phyloP scores from a whole-genome alignment of 2,329 filamentous ascomycete species.

The Epichloe elymi region DNA sequence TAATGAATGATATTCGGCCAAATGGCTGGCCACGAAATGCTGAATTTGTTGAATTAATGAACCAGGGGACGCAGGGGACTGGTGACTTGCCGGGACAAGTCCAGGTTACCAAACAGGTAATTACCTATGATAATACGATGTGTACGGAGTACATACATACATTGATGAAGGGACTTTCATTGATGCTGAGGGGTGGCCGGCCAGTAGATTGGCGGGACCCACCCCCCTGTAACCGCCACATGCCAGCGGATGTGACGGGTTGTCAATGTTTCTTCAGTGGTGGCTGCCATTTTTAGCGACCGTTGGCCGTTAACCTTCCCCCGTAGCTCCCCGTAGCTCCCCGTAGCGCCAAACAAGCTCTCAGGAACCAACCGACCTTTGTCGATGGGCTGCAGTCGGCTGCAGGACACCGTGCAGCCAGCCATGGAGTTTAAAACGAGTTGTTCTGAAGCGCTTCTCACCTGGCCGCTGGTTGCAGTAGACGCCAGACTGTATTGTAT shows the following conservation, averaged over 20 bases:
- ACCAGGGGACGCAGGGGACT: too few species aligned
- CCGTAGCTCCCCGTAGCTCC: not conserved
- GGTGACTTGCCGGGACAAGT: too few species aligned
- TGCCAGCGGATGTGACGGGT: not conserved
- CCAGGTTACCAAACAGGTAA: too few species aligned
- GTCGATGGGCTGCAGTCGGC: not conserved
- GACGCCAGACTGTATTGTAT: too few species aligned
- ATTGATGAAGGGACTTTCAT: not conserved
- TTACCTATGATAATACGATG: too few species aligned
- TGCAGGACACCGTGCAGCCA: not conserved
- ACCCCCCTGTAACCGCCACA: not conserved
- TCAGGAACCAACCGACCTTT: not conserved
- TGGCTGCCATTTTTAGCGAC: slow-evolving; percentile 6
- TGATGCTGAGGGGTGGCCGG: not conserved
- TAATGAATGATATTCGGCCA: not conserved
- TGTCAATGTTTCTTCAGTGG: not conserved
- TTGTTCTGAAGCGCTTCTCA: too few species aligned
- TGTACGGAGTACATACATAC: too few species aligned
- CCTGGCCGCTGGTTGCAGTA: too few species aligned
- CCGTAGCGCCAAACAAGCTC: not conserved
- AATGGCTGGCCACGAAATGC: not conserved
- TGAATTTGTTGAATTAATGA: not conserved
- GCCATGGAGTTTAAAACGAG: too few species aligned
- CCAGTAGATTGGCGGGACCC: slow-evolving; percentile 1
- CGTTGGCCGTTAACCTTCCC: not conserved